Percentiles rank a stretch among this genome's conserved stretches.
Evolutionary conservation across 106 monocot species (phyloP).

Genomic region (Dioscorea dumetorum): DNA sequence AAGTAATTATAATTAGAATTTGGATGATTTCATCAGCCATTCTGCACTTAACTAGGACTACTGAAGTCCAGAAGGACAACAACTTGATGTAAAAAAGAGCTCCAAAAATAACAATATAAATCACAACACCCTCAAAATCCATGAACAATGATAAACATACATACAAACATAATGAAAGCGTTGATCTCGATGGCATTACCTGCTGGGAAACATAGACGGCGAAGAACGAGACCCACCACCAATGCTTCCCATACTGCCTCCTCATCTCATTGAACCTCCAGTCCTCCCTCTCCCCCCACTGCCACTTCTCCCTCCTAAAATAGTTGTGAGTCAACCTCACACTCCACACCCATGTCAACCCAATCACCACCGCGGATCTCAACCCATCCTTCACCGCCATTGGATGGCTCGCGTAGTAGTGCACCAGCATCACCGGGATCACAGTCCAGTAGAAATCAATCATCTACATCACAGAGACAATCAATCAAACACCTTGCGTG

Average conservation of each 20-base stretch:
- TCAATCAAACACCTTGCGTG: background rate
- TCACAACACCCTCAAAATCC: background rate
- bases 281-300: slow-evolving; percentile 89
- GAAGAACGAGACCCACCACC: slow-evolving; percentile 97
- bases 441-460: slow-evolving; percentile 98
- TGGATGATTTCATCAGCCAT: too few species aligned
- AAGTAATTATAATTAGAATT: too few species aligned
- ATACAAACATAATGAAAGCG: background rate
- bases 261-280: slow-evolving; percentile 90
- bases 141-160: background rate
- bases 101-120: too few species aligned
- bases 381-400: slow-evolving; percentile 19
- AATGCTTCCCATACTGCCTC: slow-evolving; percentile 44
- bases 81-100: too few species aligned
- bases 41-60: too few species aligned
- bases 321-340: slow-evolving; percentile 84
- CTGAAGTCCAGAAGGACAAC: too few species aligned
- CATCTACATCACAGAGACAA: slow-evolving; percentile 34
- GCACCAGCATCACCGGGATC: slow-evolving; percentile 80
- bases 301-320: slow-evolving; percentile 89
- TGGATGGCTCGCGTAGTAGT: slow-evolving; percentile 61
- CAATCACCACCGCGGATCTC: slow-evolving; percentile 49
- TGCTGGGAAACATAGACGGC: slow-evolving; percentile 88
- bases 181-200: slow-evolving; percentile 23
- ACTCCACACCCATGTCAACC: slow-evolving; percentile 84